Conservation (phyloP, 2,329 filamentous ascomycete species). For the Plectosphaerella plurivora region DNA sequence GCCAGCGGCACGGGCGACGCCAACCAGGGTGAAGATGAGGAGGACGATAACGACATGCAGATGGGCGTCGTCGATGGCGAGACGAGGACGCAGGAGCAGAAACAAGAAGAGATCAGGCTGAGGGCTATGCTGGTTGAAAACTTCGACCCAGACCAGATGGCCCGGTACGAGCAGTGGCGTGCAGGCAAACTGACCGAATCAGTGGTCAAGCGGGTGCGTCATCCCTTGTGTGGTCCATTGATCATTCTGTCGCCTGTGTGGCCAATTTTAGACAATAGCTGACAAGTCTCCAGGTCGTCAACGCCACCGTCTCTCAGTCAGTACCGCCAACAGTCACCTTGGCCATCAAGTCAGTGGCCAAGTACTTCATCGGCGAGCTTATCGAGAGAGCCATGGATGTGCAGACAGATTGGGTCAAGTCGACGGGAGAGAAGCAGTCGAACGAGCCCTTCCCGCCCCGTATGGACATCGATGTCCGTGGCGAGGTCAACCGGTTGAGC, state of each 20-base stretch:
- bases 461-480: conserved; percentile 17
- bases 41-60: conserved; percentile 43
- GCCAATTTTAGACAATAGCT: not conserved
- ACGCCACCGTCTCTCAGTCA: conserved; percentile 75
- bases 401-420: conserved; percentile 65
- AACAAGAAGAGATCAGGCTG: conserved; percentile 55
- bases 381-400: conserved; percentile 68
- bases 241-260: not conserved
- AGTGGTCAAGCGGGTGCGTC: conserved; percentile 61
- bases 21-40: conserved; percentile 44
- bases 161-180: conserved; percentile 67
- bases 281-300: conserved; percentile 55
- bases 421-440: conserved; percentile 51
- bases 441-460: conserved; percentile 42
- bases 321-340: conserved; percentile 70
- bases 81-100: conserved; percentile 62
- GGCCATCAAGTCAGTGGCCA: conserved; percentile 71
- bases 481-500: conserved; percentile 23
- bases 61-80: conserved; percentile 55
- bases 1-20: conserved; percentile 34
- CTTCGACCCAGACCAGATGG: conserved; percentile 63
- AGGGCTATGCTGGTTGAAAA: conserved; percentile 58
- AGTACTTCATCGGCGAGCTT: conserved; percentile 72
- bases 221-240: not conserved
- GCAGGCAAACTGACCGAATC: conserved; percentile 64